Evolutionary conservation across 1,284 basidiomycete genomes (phyloP).

Genomic region (Mycocalia duriaeana): DNA sequence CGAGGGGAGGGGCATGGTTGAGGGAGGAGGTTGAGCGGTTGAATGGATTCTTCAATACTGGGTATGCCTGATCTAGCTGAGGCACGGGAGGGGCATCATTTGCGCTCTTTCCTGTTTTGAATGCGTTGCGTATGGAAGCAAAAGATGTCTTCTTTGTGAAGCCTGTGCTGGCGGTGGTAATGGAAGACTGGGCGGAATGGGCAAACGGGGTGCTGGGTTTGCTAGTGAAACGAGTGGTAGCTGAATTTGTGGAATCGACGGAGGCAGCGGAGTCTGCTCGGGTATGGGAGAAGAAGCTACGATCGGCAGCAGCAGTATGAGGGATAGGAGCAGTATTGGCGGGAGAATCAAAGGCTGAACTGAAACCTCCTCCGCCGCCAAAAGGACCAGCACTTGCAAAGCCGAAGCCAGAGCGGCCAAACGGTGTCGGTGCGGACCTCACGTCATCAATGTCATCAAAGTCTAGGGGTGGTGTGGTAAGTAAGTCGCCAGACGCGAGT

Average conservation of each 20-base stretch:
- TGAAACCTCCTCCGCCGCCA: conserved; percentile 15
- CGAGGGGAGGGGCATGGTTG: conserved; percentile 26
- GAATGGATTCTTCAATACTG: conserved; percentile 72
- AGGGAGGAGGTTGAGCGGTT: conserved; percentile 76
- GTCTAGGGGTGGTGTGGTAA: conserved; percentile 40
- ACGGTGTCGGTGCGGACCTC: conserved; percentile 55
- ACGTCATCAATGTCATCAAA: conserved; percentile 74
- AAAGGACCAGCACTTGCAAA: conserved; percentile 24
- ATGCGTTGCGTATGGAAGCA: conserved; percentile 83
- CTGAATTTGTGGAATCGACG: conserved; percentile 58
- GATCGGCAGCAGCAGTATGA: conserved; percentile 50
- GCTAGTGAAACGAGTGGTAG: conserved; percentile 39
- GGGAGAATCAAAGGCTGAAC: conserved; percentile 55
- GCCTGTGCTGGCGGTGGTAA: conserved; percentile 43
- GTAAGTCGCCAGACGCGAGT: too few relatives aligned
- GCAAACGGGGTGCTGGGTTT: conserved; percentile 48
- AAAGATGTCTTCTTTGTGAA: conserved; percentile 82
- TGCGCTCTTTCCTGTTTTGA: conserved; percentile 64
- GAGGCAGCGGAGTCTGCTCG: conserved; percentile 76
- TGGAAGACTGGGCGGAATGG: conserved; percentile 66
- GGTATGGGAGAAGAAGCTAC: conserved; percentile 63
- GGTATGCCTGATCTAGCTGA: conserved; percentile 59
- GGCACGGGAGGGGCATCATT: conserved; percentile 65
- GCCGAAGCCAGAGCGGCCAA: conserved; percentile 48
- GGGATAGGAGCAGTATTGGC: conserved; percentile 48